Evolutionary conservation across 352 stramenopile genomes (phyloP).

Genomic region (Phytophthora pinifolia): DNA sequence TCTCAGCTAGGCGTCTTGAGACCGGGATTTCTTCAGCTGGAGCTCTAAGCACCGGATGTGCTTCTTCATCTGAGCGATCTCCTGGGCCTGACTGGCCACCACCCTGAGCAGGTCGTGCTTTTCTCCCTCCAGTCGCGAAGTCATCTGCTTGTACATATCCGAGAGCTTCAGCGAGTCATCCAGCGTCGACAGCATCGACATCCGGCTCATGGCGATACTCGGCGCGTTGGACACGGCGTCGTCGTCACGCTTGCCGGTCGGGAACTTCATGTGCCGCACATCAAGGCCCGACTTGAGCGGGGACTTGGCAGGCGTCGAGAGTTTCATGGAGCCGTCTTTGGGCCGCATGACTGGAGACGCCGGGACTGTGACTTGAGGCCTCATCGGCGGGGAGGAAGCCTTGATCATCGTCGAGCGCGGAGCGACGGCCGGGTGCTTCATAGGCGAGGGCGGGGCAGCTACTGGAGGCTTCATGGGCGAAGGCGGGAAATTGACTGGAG

Average conservation of each 20-base stretch:
- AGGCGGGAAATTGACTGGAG: not conserved
- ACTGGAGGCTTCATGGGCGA: conserved; percentile 10
- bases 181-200: conserved; percentile 46
- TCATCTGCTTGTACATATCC: conserved; percentile 87
- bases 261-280: conserved; percentile 28
- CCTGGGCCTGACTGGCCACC: conserved; percentile 61
- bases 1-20: conserved; percentile 29
- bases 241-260: conserved; percentile 29
- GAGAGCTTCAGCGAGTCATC: conserved; percentile 67
- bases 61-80: conserved; percentile 78
- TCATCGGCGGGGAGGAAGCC: conserved; percentile 10
- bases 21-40: conserved; percentile 45
- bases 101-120: conserved; percentile 78
- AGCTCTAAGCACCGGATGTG: conserved; percentile 73
- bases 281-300: conserved; percentile 25
- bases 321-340: conserved; percentile 25
- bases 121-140: conserved; percentile 65
- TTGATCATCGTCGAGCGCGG: conserved; percentile 10
- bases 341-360: conserved; percentile 20
- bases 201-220: conserved; percentile 34
- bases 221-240: conserved; percentile 33
- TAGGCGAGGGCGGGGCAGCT: conserved; percentile 5
- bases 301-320: conserved; percentile 22
- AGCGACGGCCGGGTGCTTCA: conserved; percentile 7
- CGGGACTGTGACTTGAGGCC: conserved; percentile 15